Conservation (phyloP, 208 protist species). For the Leishmania aethiopica region DNA sequence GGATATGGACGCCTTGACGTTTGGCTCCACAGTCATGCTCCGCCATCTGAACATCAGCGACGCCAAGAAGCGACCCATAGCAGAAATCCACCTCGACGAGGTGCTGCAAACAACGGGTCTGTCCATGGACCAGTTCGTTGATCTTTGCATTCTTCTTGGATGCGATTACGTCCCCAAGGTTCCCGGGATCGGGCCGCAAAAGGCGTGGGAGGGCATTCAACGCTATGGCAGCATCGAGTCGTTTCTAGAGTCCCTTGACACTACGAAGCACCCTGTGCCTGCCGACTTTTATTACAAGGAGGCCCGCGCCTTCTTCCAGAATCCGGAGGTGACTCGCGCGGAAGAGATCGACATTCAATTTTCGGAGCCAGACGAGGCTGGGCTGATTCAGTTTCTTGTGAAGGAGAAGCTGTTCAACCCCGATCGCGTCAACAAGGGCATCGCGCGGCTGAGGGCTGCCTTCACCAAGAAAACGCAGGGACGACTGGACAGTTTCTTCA, state of each 20-base stretch:
- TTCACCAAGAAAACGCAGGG: conserved; percentile 83
- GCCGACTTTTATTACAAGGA: conserved; percentile 90
- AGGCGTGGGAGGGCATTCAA: conserved; percentile 95
- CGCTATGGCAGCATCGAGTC: conserved; percentile 96
- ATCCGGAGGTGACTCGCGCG: conserved; percentile 88
- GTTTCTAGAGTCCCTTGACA: conserved; percentile 94
- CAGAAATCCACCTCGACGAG: conserved; percentile 93
- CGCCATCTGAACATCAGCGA: conserved; percentile 97
- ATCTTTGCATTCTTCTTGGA: conserved; percentile 99
- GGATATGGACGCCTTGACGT: conserved; percentile 99
- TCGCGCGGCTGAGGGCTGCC: conserved; percentile 75
- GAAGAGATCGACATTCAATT: conserved; percentile 92
- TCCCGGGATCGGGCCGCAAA: conserved; percentile 97
- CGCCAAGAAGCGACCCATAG: conserved; percentile 95
- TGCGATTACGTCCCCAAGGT: conserved; percentile 99
- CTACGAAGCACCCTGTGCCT: conserved; percentile 79
- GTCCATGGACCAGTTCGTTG: conserved; percentile 97
- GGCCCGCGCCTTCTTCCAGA: conserved; percentile 92
- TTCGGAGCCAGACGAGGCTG: conserved; percentile 96
- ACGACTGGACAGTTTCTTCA: conserved; percentile 93
- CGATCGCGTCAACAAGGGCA: conserved; percentile 85
- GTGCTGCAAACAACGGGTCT: conserved; percentile 83
- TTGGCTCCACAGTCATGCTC: conserved; percentile 96
- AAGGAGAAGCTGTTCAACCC: conserved; percentile 98
- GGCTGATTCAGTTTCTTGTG: conserved; percentile 97